These are phyloP conservation scores for Candida sp. DNA, from an alignment of 1,139 yeast species.

Conservation along the genomic window DNA sequence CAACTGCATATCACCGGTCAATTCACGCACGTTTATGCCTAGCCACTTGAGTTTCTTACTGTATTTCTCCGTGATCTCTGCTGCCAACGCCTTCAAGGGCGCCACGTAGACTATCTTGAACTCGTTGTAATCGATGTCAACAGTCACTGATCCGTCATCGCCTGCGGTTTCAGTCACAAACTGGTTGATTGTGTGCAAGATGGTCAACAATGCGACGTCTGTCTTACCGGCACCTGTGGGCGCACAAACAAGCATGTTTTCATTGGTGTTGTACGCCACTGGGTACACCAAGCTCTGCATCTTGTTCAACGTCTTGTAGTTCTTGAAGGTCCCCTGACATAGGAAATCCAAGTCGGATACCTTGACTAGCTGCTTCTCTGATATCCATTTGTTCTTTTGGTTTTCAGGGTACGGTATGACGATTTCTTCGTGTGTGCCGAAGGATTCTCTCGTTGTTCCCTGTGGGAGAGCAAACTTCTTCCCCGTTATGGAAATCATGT, in stretches of 20 bases:
- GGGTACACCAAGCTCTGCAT: conserved; percentile 94
- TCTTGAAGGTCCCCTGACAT: conserved; percentile 85
- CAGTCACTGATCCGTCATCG: conserved; percentile 52
- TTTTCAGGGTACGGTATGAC: conserved; percentile 76
- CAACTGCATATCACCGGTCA: conserved; percentile 98
- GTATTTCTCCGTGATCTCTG: conserved; percentile 95
- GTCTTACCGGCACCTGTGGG: conserved; percentile 99
- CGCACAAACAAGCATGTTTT: conserved; percentile 97
- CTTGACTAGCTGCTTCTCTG: conserved; percentile 59
- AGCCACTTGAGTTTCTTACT: conserved; percentile 80
- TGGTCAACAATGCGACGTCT: conserved; percentile 89
- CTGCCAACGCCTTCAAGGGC: conserved; percentile 95
- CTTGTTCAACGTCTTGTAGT: conserved; percentile 77
- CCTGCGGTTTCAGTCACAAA: conserved; percentile 50
- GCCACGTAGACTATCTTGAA: conserved; percentile 96
- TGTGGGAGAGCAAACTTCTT: conserved; percentile 78
- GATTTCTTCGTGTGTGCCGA: conserved; percentile 78
- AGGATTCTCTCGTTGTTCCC: conserved; percentile 75
- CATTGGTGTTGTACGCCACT: conserved; percentile 91
- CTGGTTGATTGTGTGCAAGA: conserved; percentile 82
- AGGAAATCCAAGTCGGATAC: conserved; percentile 71
- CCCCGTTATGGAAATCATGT: conserved; percentile 74
- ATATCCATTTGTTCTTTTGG: conserved; percentile 46
- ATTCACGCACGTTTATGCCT: conserved; percentile 84
- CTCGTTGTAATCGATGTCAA: conserved; percentile 76